Evolutionary conservation across 2,329 filamentous ascomycete genomes (phyloP).

Genomic region (Diaporthe sp.): DNA sequence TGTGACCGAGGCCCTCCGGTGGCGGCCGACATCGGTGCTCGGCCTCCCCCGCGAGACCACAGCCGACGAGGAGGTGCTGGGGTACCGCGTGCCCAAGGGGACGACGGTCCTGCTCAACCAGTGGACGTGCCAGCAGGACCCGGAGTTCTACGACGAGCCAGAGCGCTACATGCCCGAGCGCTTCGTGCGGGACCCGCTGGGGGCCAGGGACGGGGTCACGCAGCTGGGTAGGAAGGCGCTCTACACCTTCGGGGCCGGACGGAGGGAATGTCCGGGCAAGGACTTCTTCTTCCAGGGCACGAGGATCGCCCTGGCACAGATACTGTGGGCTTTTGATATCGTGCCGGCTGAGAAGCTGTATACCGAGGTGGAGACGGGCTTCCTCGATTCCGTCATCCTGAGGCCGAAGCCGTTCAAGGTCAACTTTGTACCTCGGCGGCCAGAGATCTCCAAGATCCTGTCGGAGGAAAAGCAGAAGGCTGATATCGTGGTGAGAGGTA

Average conservation of each 20-base stretch:
- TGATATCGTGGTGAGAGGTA: neutral
- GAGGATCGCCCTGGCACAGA: neutral
- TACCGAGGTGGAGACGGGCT: neutral
- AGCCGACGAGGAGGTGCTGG: neutral
- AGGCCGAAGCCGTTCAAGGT: neutral
- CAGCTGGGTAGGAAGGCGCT: neutral
- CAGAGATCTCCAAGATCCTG: neutral
- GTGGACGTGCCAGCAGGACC: constrained; percentile 2
- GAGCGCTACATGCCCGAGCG: neutral
- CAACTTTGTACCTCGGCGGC: neutral
- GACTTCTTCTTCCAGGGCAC: constrained; percentile 3
- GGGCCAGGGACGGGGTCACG: neutral
- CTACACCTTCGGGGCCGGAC: neutral
- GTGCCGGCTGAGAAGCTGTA: neutral
- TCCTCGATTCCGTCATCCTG: neutral
- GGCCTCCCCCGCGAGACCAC: neutral
- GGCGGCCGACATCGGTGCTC: neutral
- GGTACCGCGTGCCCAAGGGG: neutral
- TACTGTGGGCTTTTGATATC: neutral
- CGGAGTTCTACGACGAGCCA: neutral
- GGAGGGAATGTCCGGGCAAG: neutral
- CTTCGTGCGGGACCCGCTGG: neutral
- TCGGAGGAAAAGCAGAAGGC: neutral
- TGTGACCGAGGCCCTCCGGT: neutral
- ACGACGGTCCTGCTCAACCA: neutral